These are phyloP conservation scores for Davidsoniella australis DNA, from an alignment of 2,329 filamentous ascomycete species.

Conservation along the genomic window DNA sequence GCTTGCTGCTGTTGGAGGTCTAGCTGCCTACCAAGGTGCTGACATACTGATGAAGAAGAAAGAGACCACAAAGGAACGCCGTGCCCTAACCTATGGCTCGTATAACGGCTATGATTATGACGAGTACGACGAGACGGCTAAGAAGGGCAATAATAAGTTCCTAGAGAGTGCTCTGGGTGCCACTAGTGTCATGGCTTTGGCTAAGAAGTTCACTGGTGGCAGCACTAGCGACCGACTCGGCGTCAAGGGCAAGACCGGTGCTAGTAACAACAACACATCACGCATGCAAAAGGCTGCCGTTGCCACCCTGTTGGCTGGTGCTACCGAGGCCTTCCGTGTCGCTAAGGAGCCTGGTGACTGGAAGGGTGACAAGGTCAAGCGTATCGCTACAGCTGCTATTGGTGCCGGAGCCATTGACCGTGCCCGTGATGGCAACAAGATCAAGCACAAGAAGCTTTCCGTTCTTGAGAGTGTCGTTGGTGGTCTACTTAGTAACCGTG, in stretches of 20 bases:
- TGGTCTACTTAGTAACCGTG: conserved; percentile 68
- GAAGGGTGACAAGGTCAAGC: conserved; percentile 82
- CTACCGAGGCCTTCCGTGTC: conserved; percentile 79
- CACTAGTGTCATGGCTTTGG: conserved; percentile 43
- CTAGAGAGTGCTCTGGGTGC: conserved; percentile 45
- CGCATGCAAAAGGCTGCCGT: conserved; percentile 77
- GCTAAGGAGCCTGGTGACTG: conserved; percentile 79
- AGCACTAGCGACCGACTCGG: conserved; percentile 33
- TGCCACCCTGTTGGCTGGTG: conserved; percentile 76
- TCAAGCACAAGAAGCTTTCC: conserved; percentile 70
- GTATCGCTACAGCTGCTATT: conserved; percentile 71
- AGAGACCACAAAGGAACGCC: conserved; percentile 35
- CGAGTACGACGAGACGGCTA: conserved; percentile 35
- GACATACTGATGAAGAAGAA: conserved; percentile 45
- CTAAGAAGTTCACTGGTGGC: conserved; percentile 39
- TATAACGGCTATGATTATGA: conserved; percentile 36
- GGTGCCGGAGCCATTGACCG: conserved; percentile 77
- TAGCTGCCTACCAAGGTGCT: conserved; percentile 46
- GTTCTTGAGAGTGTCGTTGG: conserved; percentile 76
- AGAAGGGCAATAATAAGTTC: conserved; percentile 46
- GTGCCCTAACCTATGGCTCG: conserved; percentile 32
- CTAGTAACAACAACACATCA: conserved; percentile 32
- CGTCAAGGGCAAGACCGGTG: conserved; percentile 14
- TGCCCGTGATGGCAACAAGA: conserved; percentile 50
- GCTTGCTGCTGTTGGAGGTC: conserved; percentile 44